Evolutionary conservation across 495 filamentous ascomycete species (phyloP).

Genomic region (Aspergillus heteromorphus): DNA sequence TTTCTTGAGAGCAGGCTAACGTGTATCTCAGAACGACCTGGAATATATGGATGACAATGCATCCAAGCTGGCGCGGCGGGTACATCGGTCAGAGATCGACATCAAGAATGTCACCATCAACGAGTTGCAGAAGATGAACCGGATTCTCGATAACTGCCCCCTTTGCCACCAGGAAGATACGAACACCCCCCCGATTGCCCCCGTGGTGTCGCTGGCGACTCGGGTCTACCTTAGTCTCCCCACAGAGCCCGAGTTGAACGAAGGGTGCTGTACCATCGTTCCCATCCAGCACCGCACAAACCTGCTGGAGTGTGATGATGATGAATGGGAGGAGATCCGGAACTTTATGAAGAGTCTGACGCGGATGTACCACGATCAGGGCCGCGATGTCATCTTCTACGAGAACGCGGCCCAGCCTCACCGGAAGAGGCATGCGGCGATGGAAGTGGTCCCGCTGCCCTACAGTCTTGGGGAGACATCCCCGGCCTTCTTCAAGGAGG

Average conservation of each 20-base stretch:
- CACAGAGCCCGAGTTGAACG: conserved; percentile 80
- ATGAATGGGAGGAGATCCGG: conserved; percentile 97
- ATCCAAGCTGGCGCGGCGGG: conserved; percentile 78
- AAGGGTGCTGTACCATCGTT: conserved; percentile 79
- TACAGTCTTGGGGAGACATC: conserved; percentile 82
- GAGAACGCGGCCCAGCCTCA: conserved; percentile 87
- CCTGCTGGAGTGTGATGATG: conserved; percentile 93
- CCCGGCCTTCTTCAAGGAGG: conserved; percentile 92
- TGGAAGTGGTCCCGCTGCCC: conserved; percentile 83
- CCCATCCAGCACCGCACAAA: conserved; percentile 87
- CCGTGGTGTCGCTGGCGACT: conserved; percentile 83
- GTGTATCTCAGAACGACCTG: conserved; percentile 60
- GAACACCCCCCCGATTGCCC: conserved; percentile 75
- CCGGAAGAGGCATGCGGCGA: conserved; percentile 73
- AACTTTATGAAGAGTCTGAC: conserved; percentile 99
- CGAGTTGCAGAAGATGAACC: conserved; percentile 87
- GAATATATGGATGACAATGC: conserved; percentile 99
- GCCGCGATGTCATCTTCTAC: conserved; percentile 90
- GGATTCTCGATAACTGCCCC: conserved; percentile 80
- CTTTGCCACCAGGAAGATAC: conserved; percentile 92
- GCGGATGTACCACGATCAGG: conserved; percentile 86
- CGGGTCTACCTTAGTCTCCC: conserved; percentile 84
- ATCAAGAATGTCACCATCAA: conserved; percentile 82
- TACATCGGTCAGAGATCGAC: conserved; percentile 82
- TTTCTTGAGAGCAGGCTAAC: conserved; percentile 20